phyloP scores from a whole-genome alignment of 1,139 yeast genomes.

The Lodderomyces margitis region DNA sequence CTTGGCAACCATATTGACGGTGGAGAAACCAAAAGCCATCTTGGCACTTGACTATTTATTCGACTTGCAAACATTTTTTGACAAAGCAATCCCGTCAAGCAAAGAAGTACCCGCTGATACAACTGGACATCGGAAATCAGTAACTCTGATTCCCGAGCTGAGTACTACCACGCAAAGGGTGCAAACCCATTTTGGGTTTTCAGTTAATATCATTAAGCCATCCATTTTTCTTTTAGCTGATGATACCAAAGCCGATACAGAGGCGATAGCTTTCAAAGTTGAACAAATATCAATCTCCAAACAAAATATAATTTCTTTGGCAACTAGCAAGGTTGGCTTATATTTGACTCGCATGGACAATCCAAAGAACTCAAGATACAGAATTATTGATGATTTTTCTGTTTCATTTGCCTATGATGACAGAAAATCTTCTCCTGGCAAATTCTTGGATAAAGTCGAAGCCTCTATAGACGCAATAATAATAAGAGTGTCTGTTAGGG shows the following conservation, averaged over 20 bases:
- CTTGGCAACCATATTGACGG: slow-evolving; percentile 55
- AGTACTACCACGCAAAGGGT: slow-evolving; percentile 4
- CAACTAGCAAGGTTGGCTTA: slow-evolving; percentile 83
- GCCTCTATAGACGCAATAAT: slow-evolving; percentile 79
- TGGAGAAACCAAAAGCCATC: slow-evolving; percentile 79
- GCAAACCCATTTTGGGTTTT: slow-evolving; percentile 40
- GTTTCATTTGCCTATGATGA: slow-evolving; percentile 72
- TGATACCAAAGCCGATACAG: slow-evolving; percentile 65
- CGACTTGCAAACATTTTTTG: slow-evolving; percentile 66
- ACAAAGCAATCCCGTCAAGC: slow-evolving; percentile 20
- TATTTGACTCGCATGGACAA: slow-evolving; percentile 76
- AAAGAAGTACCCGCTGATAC: not conserved
- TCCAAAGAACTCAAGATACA: slow-evolving; percentile 54
- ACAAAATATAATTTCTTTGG: slow-evolving; percentile 62
- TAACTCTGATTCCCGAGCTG: slow-evolving; percentile 7
- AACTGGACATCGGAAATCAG: slow-evolving; percentile 11
- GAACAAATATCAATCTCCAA: slow-evolving; percentile 75
- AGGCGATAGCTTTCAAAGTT: slow-evolving; percentile 87
- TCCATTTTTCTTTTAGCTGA: slow-evolving; percentile 81
- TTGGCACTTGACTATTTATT: slow-evolving; percentile 84
- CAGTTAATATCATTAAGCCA: slow-evolving; percentile 73
- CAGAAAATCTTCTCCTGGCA: slow-evolving; percentile 58
- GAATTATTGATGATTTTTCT: slow-evolving; percentile 88
- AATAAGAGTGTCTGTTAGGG: slow-evolving; percentile 80
- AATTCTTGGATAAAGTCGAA: slow-evolving; percentile 61